Conservation (phyloP, 257 asterid species). For the Petunia axillaris region DNA sequence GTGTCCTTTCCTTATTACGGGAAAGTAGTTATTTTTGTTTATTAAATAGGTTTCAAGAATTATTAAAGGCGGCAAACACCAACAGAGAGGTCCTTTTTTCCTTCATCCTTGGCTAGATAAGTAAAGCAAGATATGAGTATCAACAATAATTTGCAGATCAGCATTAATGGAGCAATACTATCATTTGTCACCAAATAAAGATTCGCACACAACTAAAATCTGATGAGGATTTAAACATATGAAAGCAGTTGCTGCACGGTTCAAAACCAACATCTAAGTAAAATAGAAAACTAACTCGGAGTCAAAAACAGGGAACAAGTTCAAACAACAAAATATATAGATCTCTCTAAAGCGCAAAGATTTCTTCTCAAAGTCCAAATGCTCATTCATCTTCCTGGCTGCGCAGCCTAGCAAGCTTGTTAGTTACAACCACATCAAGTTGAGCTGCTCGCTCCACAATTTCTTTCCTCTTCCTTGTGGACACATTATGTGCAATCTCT, state of each 20-base stretch:
- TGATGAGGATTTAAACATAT: slow-evolving; percentile 19
- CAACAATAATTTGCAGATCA: neutral
- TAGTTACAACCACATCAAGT: slow-evolving; percentile 71
- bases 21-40: too few relatives aligned
- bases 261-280: neutral
- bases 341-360: neutral
- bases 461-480: slow-evolving; percentile 70
- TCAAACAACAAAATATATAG: neutral
- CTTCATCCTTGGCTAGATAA: neutral
- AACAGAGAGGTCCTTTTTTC: too few relatives aligned
- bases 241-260: neutral
- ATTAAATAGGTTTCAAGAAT: too few relatives aligned
- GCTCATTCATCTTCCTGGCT: slow-evolving; percentile 81
- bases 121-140: neutral
- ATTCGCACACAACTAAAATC: neutral
- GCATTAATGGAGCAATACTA: neutral
- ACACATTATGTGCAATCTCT: slow-evolving; percentile 69
- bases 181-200: neutral
- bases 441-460: slow-evolving; percentile 75
- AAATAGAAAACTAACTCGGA: neutral
- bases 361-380: neutral
- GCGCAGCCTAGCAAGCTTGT: slow-evolving; percentile 76
- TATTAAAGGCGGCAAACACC: neutral
- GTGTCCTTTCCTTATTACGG: too few relatives aligned
- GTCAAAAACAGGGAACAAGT: slow-evolving; percentile 5